Evolutionary conservation across 2,329 filamentous ascomycete species (phyloP).

Genomic region (Cordyceps farinosa): DNA sequence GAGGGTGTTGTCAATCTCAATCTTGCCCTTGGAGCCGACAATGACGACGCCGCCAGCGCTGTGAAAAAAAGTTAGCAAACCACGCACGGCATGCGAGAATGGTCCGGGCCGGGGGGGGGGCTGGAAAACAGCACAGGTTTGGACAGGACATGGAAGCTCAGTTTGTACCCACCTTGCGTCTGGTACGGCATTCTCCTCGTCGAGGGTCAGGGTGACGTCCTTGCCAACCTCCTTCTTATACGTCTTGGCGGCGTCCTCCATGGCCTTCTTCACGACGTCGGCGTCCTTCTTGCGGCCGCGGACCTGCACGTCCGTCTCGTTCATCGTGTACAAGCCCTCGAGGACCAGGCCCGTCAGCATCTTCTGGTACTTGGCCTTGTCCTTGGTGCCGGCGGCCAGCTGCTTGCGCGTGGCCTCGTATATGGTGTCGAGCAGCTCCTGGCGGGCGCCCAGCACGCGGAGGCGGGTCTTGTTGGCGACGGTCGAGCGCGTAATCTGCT

Average conservation of each 20-base stretch:
- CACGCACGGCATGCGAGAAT: not conserved
- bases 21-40: slow-evolving; percentile 81
- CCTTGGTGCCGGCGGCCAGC: slow-evolving; percentile 61
- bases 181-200: slow-evolving; percentile 75
- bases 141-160: not conserved
- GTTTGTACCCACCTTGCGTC: slow-evolving; percentile 70
- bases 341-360: slow-evolving; percentile 78
- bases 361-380: slow-evolving; percentile 70
- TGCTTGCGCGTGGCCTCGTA: slow-evolving; percentile 77
- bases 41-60: slow-evolving; percentile 83
- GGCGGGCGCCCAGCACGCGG: slow-evolving; percentile 78
- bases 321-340: slow-evolving; percentile 84
- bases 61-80: not conserved
- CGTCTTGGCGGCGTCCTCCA: slow-evolving; percentile 71
- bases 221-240: slow-evolving; percentile 76
- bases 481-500: slow-evolving; percentile 96
- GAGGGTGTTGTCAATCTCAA: slow-evolving; percentile 98
- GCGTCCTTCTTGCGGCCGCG: slow-evolving; percentile 77
- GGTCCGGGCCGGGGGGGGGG: no score
- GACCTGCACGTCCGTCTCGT: slow-evolving; percentile 72
- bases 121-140: no score
- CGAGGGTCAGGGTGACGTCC: slow-evolving; percentile 66
- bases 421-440: slow-evolving; percentile 85
- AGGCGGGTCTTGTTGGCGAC: slow-evolving; percentile 94
- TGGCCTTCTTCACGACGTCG: slow-evolving; percentile 71